Base-by-base conservation (phyloP, 148 eudicot genomes). In the Cornus suecica region DNA sequence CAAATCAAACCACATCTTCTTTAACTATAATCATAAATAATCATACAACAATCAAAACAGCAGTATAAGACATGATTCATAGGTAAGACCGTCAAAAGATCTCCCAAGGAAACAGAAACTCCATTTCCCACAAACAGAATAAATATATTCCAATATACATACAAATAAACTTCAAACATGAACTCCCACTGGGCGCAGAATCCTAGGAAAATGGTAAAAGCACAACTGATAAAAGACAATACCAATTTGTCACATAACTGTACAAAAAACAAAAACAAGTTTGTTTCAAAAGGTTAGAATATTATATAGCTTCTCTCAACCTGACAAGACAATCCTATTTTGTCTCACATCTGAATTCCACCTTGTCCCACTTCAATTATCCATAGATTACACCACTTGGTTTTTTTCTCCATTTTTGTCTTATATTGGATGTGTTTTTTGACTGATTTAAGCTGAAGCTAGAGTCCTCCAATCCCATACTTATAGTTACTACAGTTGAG, bases 301-400 rank as follows among this genome's bases (percentile, higher is more conserved):
- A 62, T 34, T 66, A 65, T n/a, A 66, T 41, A 78, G 71, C 52
- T 56, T 54, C 58, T 72, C 26, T 10, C 23, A 37, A 37, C 32
- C 26, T 54, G 48, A 63, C 10, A 63, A 70, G 24, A 5, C 69
- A 63, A 29, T 25, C 7, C 24, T 26, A 16, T 5, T 60, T 60
- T 61, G 79, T 69, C 60, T 62, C 26, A 52, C n/a, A n/a, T n/a
- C n/a, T n/a, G n/a, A n/a, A n/a, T n/a, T n/a, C n/a, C n/a, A n/a
- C n/a, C n/a, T n/a, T n/a, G n/a, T n/a, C 10, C 74, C 15, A 18
- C 16, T 51, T 28, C 10, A 66, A 61, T 61, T 13, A 69, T 41
- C 60, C 79, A 76, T 18, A 42, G 20, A 52, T 42, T 28, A 52
- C 5, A 31, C 29, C 54, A 42, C 29, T 69, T 69, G 61, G 25